Percentiles rank a stretch among this genome's conserved stretches.
Conservation (phyloP, 192 early-diverging fungal genomes). For the Geranomyces variabilis region DNA sequence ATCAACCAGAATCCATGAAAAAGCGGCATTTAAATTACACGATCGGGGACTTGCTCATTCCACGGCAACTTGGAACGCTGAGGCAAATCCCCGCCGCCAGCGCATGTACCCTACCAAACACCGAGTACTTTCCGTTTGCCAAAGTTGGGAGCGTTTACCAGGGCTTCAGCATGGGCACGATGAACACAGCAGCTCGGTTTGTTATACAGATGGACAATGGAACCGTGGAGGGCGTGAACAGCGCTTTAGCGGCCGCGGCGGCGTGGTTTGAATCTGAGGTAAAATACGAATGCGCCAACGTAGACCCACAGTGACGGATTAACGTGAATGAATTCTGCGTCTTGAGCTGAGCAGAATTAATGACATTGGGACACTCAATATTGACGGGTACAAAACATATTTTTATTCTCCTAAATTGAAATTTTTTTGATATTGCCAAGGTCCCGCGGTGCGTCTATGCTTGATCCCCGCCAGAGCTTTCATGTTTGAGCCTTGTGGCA, state of each 20-base stretch:
- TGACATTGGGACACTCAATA: too few species aligned
- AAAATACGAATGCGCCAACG: background rate
- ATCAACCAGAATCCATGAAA: background rate
- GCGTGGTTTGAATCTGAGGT: slow-evolving; percentile 34
- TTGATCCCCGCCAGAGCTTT: too few species aligned
- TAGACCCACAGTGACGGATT: too few species aligned
- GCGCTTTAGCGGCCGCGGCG: slow-evolving; percentile 25
- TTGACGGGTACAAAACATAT: too few species aligned
- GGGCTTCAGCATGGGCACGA: slow-evolving; percentile 42
- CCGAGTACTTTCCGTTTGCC: slow-evolving; percentile 35
- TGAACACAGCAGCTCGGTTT: slow-evolving; percentile 48
- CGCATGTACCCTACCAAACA: slow-evolving; percentile 32
- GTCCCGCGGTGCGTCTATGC: too few species aligned
- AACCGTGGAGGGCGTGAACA: slow-evolving; percentile 22
- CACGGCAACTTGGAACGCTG: slow-evolving; percentile 31
- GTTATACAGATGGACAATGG: slow-evolving; percentile 26
- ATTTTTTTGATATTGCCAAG: too few species aligned
- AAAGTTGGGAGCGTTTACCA: slow-evolving; percentile 33
- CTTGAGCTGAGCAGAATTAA: too few species aligned
- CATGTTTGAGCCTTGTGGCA: too few species aligned
- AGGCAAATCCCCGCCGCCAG: slow-evolving; percentile 27
- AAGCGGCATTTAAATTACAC: background rate
- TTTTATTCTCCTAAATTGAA: too few species aligned
- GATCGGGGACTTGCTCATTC: slow-evolving; percentile 47
- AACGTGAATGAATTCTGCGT: too few species aligned